phyloP scores from a whole-genome alignment of 192 early-diverging fungal species.

The Backusella macrospora region DNA sequence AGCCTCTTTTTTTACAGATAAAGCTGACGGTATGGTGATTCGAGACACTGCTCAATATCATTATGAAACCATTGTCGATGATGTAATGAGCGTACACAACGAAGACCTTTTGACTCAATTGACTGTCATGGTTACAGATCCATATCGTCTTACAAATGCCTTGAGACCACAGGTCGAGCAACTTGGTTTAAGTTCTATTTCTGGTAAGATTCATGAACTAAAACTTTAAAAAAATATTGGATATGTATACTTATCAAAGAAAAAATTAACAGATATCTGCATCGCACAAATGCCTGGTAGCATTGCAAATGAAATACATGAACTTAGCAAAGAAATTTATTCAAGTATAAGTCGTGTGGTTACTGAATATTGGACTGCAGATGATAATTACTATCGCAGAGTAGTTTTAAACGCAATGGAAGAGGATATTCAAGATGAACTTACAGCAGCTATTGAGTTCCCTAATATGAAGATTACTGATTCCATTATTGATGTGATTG shows the following conservation, averaged over 20 bases:
- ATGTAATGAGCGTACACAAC: constrained; percentile 11
- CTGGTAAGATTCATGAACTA: background rate
- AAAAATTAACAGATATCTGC: constrained; percentile 4
- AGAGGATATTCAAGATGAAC: background rate
- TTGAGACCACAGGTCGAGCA: background rate
- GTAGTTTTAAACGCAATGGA: background rate
- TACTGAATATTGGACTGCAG: background rate
- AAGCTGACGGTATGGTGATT: background rate
- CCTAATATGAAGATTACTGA: constrained; percentile 15
- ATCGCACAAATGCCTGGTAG: constrained; percentile 22
- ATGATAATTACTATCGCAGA: constrained; percentile 1
- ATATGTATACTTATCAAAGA: background rate
- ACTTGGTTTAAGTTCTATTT: background rate
- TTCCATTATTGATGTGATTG: background rate
- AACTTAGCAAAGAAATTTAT: constrained; percentile 17
- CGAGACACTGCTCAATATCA: constrained; percentile 4
- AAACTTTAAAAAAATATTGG: background rate
- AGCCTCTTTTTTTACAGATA: background rate
- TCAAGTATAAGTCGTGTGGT: background rate
- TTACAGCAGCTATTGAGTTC: background rate
- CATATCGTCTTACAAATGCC: background rate
- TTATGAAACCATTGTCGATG: constrained; percentile 18
- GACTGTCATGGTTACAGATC: background rate
- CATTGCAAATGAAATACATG: constrained; percentile 19
- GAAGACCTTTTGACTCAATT: constrained; percentile 8